Percentiles rank a stretch among this genome's conserved stretches.
Evolutionary conservation across 768 basidiomycete genomes (phyloP).

Genomic region (Clitopilus hobsonii): DNA sequence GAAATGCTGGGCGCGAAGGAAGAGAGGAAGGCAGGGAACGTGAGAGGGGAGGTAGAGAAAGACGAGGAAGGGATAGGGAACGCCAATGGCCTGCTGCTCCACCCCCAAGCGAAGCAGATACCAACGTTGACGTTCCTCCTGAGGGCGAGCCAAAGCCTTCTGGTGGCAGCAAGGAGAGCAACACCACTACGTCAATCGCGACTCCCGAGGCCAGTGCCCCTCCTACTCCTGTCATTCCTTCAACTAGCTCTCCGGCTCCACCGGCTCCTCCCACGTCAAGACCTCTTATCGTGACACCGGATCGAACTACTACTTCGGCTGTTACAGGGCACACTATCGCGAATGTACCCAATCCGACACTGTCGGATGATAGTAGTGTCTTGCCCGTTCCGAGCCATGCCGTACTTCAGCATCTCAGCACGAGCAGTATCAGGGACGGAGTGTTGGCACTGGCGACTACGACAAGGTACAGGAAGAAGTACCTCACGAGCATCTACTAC

Average conservation of each 20-base stretch:
- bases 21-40: conserved; percentile 20
- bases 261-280: conserved; percentile 3
- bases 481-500: conserved; percentile 82
- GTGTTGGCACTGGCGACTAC: conserved; percentile 91
- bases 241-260: conserved; percentile 2
- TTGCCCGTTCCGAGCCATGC: conserved; percentile 92
- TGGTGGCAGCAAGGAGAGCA: neutral
- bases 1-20: conserved; percentile 17
- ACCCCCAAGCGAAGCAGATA: conserved; percentile 15
- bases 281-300: conserved; percentile 10
- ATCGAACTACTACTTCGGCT: conserved; percentile 42
- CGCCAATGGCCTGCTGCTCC: conserved; percentile 12
- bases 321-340: conserved; percentile 64
- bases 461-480: conserved; percentile 89
- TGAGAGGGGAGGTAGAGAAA: conserved; percentile 19
- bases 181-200: neutral
- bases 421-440: conserved; percentile 92
- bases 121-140: conserved; percentile 6
- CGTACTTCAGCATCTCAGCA: conserved; percentile 90
- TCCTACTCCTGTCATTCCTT: conserved; percentile 5
- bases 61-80: conserved; percentile 17
- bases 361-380: conserved; percentile 86
- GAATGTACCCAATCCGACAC: conserved; percentile 21
- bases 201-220: conserved; percentile 12
- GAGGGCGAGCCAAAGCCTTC: neutral